Evolutionary conservation across 345 rosid genomes (phyloP).

Genomic region (Eutrema heterophyllum): DNA sequence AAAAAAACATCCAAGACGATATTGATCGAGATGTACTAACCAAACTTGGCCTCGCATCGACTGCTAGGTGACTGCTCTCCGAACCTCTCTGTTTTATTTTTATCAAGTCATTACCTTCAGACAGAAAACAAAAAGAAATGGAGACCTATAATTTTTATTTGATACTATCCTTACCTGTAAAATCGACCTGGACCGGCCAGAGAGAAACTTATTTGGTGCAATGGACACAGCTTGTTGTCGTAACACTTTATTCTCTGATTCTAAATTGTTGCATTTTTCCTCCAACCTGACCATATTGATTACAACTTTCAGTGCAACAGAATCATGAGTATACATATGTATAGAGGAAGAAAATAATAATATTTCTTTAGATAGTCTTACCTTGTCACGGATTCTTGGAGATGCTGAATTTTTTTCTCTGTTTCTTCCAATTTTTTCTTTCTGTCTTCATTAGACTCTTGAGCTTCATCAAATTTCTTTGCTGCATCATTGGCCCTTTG

Average conservation of each 20-base stretch:
- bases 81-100: conserved; percentile 49
- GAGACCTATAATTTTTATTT: background rate
- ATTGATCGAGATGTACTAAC: conserved; percentile 20
- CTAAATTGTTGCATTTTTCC: conserved; percentile 71
- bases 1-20: too few relatives aligned
- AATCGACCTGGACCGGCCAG: conserved; percentile 85
- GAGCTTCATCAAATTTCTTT: conserved; percentile 48
- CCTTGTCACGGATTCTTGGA: conserved; percentile 75
- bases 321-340: background rate
- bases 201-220: conserved; percentile 83
- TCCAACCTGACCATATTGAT: conserved; percentile 50
- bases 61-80: conserved; percentile 61
- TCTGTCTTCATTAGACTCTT: conserved; percentile 45
- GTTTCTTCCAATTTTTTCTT: conserved; percentile 56
- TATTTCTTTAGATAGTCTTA: conserved; percentile 7
- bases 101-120: background rate
- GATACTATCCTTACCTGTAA: conserved; percentile 49
- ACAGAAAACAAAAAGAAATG: too few relatives aligned
- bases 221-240: conserved; percentile 88
- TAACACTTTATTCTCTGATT: conserved; percentile 87
- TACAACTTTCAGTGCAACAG: background rate
- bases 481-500: conserved; percentile 54
- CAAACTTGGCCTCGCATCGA: conserved; percentile 51
- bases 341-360: background rate
- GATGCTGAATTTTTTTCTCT: conserved; percentile 59